Evolutionary conservation across 345 rosid species (phyloP).

Genomic region (Salix arbutifolia): DNA sequence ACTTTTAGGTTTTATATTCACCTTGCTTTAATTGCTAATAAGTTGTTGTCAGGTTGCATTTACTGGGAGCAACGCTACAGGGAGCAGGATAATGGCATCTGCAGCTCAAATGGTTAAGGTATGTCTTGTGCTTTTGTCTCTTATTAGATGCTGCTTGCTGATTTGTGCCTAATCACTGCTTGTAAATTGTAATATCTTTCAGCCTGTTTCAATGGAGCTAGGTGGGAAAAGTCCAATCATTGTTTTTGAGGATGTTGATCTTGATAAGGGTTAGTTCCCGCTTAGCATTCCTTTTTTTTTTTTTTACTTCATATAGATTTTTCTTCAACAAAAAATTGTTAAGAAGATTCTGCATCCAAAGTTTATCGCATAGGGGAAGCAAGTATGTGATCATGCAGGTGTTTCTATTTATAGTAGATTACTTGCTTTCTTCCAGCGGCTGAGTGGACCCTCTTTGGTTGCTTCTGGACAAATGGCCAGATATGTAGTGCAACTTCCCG

Average conservation of each 20-base stretch:
- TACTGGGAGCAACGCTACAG: conserved; percentile 93
- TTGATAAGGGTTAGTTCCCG: conserved; percentile 64
- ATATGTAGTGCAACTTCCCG: conserved; percentile 99
- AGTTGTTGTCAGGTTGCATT: conserved; percentile 60
- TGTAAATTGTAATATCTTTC: conserved; percentile 25
- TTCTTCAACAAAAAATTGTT: conserved; percentile 11
- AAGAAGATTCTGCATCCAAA: conserved; percentile 3
- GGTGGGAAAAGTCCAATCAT: conserved; percentile 95
- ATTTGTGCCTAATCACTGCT: conserved; percentile 8
- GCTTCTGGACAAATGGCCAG: conserved; percentile 98
- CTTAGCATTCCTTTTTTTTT: conserved; percentile 1
- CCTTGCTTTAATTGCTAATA: conserved; percentile 17
- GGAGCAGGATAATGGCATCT: conserved; percentile 74
- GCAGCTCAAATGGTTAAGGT: conserved; percentile 90
- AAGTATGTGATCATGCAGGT: neutral
- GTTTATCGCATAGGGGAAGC: neutral
- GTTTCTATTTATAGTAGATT: neutral
- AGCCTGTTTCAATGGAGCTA: conserved; percentile 93
- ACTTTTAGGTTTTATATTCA: conserved; percentile 2
- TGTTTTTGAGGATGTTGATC: conserved; percentile 88
- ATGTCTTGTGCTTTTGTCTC: conserved; percentile 13
- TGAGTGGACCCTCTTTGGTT: conserved; percentile 82
- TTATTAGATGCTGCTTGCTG: neutral
- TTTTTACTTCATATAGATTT: neutral
- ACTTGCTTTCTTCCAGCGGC: conserved; percentile 51